phyloP scores from a whole-genome alignment of 768 basidiomycete genomes.

The Mycena rebaudengoi region DNA sequence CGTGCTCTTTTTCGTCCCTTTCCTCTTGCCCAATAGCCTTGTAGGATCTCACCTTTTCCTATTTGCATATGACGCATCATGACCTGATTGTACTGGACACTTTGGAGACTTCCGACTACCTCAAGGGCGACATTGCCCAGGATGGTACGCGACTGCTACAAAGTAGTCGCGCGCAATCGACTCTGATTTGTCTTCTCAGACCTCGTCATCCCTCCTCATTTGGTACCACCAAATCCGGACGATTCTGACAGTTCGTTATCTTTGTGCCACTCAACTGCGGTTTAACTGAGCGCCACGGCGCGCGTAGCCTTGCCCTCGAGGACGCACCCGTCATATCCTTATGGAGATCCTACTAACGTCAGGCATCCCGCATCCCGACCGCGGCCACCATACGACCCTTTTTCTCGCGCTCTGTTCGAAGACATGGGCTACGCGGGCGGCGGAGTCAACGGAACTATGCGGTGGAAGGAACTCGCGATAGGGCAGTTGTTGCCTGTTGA shows the following conservation, averaged over 20 bases:
- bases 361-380: conserved; percentile 83
- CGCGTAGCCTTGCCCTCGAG: conserved; percentile 79
- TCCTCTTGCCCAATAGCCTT: too few species aligned
- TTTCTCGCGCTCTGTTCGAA: conserved; percentile 83
- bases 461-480: conserved; percentile 86
- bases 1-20: too few species aligned
- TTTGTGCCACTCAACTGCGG: background rate
- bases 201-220: conserved; percentile 80
- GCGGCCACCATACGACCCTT: conserved; percentile 78
- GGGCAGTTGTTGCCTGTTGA: conserved; percentile 79
- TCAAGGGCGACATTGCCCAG: conserved; percentile 79
- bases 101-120: conserved; percentile 77
- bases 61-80: conserved; percentile 84
- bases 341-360: conserved; percentile 84
- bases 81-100: conserved; percentile 86
- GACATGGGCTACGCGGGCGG: conserved; percentile 86
- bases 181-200: conserved; percentile 59
- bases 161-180: conserved; percentile 8
- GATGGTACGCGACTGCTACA: conserved; percentile 59
- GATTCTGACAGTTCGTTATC: conserved; percentile 78
- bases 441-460: conserved; percentile 75
- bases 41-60: conserved; percentile 91
- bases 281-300: background rate
- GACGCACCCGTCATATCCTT: conserved; percentile 90
- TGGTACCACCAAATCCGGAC: conserved; percentile 89